These are phyloP conservation scores for Isoetes engelmannii DNA, from an alignment of 83 land plant genomes.

Conservation along the genomic window DNA sequence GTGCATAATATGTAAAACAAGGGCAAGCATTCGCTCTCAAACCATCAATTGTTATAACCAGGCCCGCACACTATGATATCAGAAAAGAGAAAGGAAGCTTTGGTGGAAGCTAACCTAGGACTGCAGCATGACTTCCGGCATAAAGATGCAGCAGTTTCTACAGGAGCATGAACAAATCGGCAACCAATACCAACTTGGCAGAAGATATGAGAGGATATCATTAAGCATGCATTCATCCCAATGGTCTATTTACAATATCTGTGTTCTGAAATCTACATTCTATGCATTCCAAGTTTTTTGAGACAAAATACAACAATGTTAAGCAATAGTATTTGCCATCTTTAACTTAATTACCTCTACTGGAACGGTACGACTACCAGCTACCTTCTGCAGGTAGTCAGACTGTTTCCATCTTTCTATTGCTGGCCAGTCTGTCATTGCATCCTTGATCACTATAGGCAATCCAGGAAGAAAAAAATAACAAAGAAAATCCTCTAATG, in stretches of 20 bases:
- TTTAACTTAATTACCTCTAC: slow-evolving; percentile 95
- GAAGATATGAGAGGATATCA: too few species aligned
- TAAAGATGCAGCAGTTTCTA: too few species aligned
- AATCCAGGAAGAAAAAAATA: slow-evolving; percentile 52
- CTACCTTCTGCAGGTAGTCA: slow-evolving; percentile 54
- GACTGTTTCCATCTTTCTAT: slow-evolving; percentile 69
- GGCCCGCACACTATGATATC: too few species aligned
- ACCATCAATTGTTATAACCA: too few species aligned
- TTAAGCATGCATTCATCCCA: too few species aligned
- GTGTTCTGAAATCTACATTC: background rate
- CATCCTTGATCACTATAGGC: slow-evolving; percentile 69
- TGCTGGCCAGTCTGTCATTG: slow-evolving; percentile 88
- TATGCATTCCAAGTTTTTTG: background rate
- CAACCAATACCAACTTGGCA: too few species aligned
- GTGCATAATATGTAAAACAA: too few species aligned
- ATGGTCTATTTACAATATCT: background rate
- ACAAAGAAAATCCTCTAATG: slow-evolving; percentile 64
- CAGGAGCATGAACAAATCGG: too few species aligned
- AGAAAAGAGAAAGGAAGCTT: too few species aligned
- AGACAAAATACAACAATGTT: background rate
- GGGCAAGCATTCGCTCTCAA: too few species aligned
- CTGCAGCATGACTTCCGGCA: too few species aligned
- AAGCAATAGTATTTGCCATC: background rate
- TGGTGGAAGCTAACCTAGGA: too few species aligned
- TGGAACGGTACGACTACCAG: slow-evolving; percentile 88